A percentile compares a stretch with the other conserved stretches of the same genome.
Conservation (phyloP, 495 filamentous ascomycete species). For the Xylaria curta region DNA sequence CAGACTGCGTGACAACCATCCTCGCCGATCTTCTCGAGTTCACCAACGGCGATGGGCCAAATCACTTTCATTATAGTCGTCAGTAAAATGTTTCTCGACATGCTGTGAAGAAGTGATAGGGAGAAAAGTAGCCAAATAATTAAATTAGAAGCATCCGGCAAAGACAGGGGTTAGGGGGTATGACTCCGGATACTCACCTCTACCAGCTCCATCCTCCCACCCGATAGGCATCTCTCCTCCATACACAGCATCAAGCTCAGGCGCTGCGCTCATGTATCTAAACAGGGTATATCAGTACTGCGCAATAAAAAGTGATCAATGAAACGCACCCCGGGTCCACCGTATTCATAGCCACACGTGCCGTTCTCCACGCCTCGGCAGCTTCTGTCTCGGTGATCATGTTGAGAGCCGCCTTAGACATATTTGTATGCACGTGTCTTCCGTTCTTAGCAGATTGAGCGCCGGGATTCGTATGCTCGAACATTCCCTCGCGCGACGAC, state of each 20-base stretch:
- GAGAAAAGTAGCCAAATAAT: no score
- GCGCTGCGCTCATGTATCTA: constrained; percentile 54
- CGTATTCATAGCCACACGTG: constrained; percentile 52
- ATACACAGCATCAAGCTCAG: constrained; percentile 40
- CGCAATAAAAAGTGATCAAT: neutral
- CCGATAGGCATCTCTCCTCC: constrained; percentile 47
- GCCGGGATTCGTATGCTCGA: constrained; percentile 37
- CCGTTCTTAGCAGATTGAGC: constrained; percentile 42
- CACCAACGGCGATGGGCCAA: constrained; percentile 54
- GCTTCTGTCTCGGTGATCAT: constrained; percentile 48
- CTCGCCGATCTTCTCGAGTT: constrained; percentile 34
- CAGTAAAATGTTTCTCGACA: neutral
- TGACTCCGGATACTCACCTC: constrained; percentile 27
- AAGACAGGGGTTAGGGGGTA: neutral
- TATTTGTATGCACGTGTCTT: constrained; percentile 56
- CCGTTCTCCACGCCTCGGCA: constrained; percentile 41
- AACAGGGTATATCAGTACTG: neutral
- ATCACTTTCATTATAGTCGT: constrained; percentile 35
- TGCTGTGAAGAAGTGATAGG: neutral
- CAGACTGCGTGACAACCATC: constrained; percentile 36
- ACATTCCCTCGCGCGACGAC: constrained; percentile 54
- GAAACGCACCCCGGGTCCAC: constrained; percentile 50
- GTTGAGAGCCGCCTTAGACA: constrained; percentile 59
- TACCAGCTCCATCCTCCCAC: constrained; percentile 56
- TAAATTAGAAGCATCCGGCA: neutral